A percentile compares a stretch with the other conserved stretches of the same genome.
Evolutionary conservation across 179 eudicot species (phyloP).

Genomic region (Silene coronaria): DNA sequence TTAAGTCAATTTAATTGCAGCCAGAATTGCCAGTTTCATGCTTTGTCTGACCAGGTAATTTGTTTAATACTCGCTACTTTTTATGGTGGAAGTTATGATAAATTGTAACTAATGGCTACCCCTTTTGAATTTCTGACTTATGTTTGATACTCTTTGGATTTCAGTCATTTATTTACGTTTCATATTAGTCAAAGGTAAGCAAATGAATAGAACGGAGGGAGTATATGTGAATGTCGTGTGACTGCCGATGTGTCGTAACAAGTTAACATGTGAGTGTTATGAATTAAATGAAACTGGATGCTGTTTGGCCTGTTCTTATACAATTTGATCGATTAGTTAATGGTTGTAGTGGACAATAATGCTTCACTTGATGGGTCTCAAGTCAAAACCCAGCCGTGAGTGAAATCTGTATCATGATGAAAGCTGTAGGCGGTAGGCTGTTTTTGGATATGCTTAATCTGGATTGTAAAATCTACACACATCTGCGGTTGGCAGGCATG

Average conservation of each 20-base stretch:
- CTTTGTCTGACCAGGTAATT: conserved; percentile 49
- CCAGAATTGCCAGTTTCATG: conserved; percentile 38
- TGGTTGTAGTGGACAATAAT: neutral
- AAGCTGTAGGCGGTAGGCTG: neutral
- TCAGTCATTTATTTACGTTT: too few relatives aligned
- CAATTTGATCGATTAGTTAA: neutral
- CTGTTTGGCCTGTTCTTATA: neutral
- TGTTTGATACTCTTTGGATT: neutral
- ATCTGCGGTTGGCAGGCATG: too few relatives aligned
- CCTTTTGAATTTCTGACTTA: neutral
- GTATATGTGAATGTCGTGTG: too few relatives aligned
- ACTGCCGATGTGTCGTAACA: neutral
- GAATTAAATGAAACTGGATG: neutral
- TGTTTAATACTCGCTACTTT: neutral
- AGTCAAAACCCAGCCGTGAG: too few relatives aligned
- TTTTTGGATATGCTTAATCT: neutral
- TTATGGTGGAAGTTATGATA: neutral
- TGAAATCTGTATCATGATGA: too few relatives aligned
- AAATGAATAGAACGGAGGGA: too few relatives aligned
- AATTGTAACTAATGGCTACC: neutral
- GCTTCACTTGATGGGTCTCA: too few relatives aligned
- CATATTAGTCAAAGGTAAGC: too few relatives aligned
- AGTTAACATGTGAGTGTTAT: neutral
- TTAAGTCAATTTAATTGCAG: conserved; percentile 40
- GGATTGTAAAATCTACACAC: neutral